Evolutionary conservation across 2,329 filamentous ascomycete species (phyloP).

Genomic region (Cladosporium sp.): DNA sequence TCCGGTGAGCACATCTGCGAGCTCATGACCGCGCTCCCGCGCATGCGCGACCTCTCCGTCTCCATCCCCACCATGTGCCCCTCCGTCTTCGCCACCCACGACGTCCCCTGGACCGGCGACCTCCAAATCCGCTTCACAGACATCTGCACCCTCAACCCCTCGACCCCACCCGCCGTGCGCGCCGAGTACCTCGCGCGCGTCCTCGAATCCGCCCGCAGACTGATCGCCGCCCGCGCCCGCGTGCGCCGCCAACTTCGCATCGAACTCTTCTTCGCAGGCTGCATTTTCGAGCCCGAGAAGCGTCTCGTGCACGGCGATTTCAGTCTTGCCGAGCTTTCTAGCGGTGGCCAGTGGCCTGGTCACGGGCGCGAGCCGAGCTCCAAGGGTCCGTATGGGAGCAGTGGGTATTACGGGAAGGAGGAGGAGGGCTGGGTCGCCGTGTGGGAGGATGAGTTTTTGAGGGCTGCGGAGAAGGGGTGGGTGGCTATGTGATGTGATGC

Average conservation of each 20-base stretch:
- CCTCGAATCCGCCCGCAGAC: conserved; percentile 37
- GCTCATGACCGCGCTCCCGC: conserved; percentile 42
- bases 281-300: conserved; percentile 47
- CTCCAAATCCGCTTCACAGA: conserved; percentile 47
- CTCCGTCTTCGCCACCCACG: conserved; percentile 41
- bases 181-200: conserved; percentile 35
- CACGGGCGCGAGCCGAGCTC: conserved; percentile 29
- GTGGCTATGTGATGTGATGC: conserved; percentile 27
- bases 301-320: conserved; percentile 47
- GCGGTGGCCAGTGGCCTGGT: conserved; percentile 39
- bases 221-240: conserved; percentile 36
- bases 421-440: conserved; percentile 40
- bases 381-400: conserved; percentile 47
- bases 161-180: conserved; percentile 30
- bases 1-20: conserved; percentile 45
- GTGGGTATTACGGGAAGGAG: conserved; percentile 46
- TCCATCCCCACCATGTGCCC: conserved; percentile 46
- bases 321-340: conserved; percentile 38
- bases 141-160: conserved; percentile 39
- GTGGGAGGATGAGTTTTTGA: conserved; percentile 30
- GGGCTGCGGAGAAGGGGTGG: conserved; percentile 30
- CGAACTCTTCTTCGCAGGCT: conserved; percentile 49
- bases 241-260: conserved; percentile 38
- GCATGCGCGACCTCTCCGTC: conserved; percentile 45
- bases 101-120: conserved; percentile 43